phyloP scores from a whole-genome alignment of 2,329 filamentous ascomycete species.

The Pseudophaeomoniella oleicola region DNA sequence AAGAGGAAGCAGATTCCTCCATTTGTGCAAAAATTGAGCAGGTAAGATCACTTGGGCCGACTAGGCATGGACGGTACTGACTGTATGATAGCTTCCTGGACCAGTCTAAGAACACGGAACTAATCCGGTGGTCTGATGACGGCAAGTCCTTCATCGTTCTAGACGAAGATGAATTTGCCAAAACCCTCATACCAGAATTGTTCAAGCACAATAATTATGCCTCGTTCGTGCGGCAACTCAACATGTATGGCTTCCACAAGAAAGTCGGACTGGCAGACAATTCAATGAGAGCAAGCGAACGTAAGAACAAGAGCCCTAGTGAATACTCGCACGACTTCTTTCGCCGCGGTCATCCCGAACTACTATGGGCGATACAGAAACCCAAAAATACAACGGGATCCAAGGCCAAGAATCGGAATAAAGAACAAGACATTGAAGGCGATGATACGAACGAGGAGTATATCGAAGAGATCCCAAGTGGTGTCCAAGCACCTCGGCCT shows the following conservation, averaged over 20 bases:
- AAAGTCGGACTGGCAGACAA: conserved; percentile 86
- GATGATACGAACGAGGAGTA: conserved; percentile 57
- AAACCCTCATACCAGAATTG: conserved; percentile 57
- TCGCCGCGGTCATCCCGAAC: conserved; percentile 76
- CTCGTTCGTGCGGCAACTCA: conserved; percentile 59
- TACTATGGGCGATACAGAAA: conserved; percentile 94
- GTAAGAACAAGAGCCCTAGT: conserved; percentile 94
- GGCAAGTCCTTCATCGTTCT: conserved; percentile 93
- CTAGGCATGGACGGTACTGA: conserved; percentile 5
- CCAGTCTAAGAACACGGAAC: conserved; percentile 77
- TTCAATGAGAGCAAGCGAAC: conserved; percentile 92
- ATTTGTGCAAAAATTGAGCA: conserved; percentile 95
- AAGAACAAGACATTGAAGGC: conserved; percentile 47
- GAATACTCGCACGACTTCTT: conserved; percentile 98
- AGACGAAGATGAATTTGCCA: conserved; percentile 81
- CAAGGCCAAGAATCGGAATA: conserved; percentile 32
- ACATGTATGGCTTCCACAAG: conserved; percentile 52
- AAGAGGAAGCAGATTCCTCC: conserved; percentile 94
- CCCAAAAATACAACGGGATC: conserved; percentile 57
- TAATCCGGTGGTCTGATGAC: conserved; percentile 94
- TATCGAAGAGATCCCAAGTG: conserved; percentile 23
- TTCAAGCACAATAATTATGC: conserved; percentile 73
- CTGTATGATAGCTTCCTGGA: conserved; percentile 65
- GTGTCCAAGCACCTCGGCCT: conserved; percentile 16
- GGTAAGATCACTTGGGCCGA: conserved; percentile 39